phyloP scores from a whole-genome alignment of 2,329 filamentous ascomycete species.

The Trichophyton rubrum region DNA sequence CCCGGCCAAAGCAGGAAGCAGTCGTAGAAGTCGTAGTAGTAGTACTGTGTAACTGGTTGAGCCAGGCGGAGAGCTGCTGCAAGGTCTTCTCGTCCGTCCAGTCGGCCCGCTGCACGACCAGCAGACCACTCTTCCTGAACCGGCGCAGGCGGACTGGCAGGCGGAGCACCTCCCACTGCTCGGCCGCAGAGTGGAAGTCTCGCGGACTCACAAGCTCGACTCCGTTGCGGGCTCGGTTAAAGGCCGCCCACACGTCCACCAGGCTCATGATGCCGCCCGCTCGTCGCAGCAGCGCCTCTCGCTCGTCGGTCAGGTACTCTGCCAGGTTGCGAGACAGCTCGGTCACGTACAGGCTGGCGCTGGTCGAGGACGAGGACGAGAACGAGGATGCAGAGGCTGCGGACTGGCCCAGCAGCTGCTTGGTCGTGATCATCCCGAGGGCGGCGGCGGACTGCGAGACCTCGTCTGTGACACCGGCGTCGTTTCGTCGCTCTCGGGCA shows the following conservation, averaged over 20 bases:
- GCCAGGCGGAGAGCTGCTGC: slow-evolving; percentile 60
- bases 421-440: slow-evolving; percentile 81
- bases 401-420: slow-evolving; percentile 69
- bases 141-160: slow-evolving; percentile 75
- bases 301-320: slow-evolving; percentile 79
- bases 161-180: slow-evolving; percentile 75
- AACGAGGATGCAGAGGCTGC: neutral
- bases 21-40: slow-evolving; percentile 37
- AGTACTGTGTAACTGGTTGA: slow-evolving; percentile 54
- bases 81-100: slow-evolving; percentile 86
- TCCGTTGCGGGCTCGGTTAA: slow-evolving; percentile 83
- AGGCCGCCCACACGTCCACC: slow-evolving; percentile 86
- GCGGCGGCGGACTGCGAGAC: slow-evolving; percentile 73
- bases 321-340: slow-evolving; percentile 74
- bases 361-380: slow-evolving; percentile 14
- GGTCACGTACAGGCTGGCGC: slow-evolving; percentile 78
- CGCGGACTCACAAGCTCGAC: slow-evolving; percentile 86
- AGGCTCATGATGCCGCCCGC: slow-evolving; percentile 81
- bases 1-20: slow-evolving; percentile 51
- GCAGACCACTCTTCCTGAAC: slow-evolving; percentile 87
- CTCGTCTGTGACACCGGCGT: slow-evolving; percentile 34
- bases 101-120: slow-evolving; percentile 81
- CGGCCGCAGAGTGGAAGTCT: slow-evolving; percentile 82
- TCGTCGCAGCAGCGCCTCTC: slow-evolving; percentile 60
- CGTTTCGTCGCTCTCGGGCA: slow-evolving; percentile 52